These are phyloP conservation scores for Syzygium jambos DNA, from an alignment of 345 rosid genomes.

Conservation along the genomic window DNA sequence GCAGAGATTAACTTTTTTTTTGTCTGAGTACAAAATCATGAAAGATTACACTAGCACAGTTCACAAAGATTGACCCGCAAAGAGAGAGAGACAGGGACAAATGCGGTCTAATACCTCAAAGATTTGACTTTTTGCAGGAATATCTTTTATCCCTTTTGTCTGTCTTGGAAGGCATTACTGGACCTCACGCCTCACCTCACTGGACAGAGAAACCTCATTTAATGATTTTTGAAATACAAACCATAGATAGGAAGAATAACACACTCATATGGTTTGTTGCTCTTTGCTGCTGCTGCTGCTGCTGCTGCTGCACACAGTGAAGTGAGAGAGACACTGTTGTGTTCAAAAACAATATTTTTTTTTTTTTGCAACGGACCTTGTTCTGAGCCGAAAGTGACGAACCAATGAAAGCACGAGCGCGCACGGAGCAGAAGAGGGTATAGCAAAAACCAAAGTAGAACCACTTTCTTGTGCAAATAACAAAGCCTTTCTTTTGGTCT, in stretches of 20 bases:
- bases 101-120: neutral
- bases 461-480: neutral
- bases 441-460: neutral
- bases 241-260: neutral
- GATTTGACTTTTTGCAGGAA: neutral
- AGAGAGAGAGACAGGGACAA: neutral
- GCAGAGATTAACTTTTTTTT: neutral
- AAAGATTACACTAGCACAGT: neutral
- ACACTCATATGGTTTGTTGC: neutral
- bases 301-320: neutral
- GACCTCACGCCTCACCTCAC: neutral
- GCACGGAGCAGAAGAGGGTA: neutral
- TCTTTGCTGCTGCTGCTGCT: neutral
- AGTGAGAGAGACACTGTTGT: neutral
- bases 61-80: neutral
- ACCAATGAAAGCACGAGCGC: conserved; percentile 20
- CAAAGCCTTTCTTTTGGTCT: neutral
- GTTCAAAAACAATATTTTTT: neutral
- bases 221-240: neutral
- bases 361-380: neutral
- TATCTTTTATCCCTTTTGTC: neutral
- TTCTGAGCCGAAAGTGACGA: conserved; percentile 26
- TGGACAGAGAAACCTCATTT: neutral
- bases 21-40: neutral
- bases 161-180: neutral